These are phyloP conservation scores for Penicillium sclerotiorum DNA, from an alignment of 2,329 filamentous ascomycete genomes.

Conservation along the genomic window DNA sequence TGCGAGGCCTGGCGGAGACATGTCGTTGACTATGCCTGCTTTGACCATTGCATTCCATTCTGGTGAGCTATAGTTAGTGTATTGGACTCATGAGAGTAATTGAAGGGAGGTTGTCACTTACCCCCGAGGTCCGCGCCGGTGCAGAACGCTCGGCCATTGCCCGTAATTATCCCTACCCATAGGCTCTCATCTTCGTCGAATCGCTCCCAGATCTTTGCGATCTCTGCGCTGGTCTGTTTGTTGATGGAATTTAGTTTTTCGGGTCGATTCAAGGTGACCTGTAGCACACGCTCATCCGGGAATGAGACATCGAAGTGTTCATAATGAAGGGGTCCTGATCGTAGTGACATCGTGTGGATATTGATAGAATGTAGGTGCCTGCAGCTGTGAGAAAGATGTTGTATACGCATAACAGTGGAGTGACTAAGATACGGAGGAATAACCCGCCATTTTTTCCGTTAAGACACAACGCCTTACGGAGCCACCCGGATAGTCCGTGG, in stretches of 20 bases:
- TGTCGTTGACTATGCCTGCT: constrained; percentile 32
- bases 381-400: neutral
- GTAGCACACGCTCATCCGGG: constrained; percentile 45
- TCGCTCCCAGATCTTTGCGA: constrained; percentile 57
- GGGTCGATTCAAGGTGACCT: constrained; percentile 47
- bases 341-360: constrained; percentile 26
- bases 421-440: too few relatives aligned
- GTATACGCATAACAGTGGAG: too few relatives aligned
- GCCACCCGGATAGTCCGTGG: neutral
- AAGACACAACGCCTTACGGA: neutral
- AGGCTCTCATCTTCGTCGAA: constrained; percentile 65
- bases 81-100: neutral
- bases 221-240: constrained; percentile 44
- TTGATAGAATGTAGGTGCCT: neutral
- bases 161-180: constrained; percentile 66
- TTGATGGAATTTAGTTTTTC: constrained; percentile 47
- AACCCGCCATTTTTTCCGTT: too few relatives aligned
- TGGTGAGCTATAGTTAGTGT: constrained; percentile 7
- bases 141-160: constrained; percentile 66
- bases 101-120: neutral
- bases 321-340: constrained; percentile 18
- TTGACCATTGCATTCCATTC: constrained; percentile 58
- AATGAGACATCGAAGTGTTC: constrained; percentile 37
- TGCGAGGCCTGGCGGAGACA: constrained; percentile 60
- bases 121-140: constrained; percentile 65